Evolutionary conservation across 2,329 filamentous ascomycete genomes (phyloP), one percentile per base, ranked within the genome.

Genomic region (Trichoderma atroviride): DNA sequence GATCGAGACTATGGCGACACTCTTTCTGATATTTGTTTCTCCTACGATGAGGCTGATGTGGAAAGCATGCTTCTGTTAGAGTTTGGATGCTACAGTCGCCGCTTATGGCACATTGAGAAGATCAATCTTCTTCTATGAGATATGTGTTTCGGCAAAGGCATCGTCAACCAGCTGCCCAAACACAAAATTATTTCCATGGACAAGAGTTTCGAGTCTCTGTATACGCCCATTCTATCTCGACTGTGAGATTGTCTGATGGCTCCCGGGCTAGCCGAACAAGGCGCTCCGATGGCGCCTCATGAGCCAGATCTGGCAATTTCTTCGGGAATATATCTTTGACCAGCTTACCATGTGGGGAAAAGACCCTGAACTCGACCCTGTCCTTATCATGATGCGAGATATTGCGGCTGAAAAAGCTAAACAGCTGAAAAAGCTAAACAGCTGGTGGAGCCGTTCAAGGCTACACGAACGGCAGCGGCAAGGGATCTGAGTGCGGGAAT

Each of bases 281-380:
- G 40, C 37, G 10, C 47, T 63, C 29, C 40, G 60, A 10, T 63
- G 43, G 60, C 60, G 60, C 43, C 16, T 63, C 27, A 63, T 52
- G 60, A 22, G 40, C 4, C 40, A 53, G 24, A 63, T 53, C 24
- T 63, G 60, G 40, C 10, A 5, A 2, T 16, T 60, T 14, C 27
- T 60, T 9, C 57, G 35, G 5, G 57, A 60, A 19, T 9, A 43
- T 24, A 11, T 29, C 3, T 60, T 60, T 27, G 57, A 60, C 37
- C 57, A 60, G 10, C 22, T 43, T 6, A 16, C 4, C 11, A 22
- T 29, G n/a, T 9, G 14, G 5, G 57, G 29, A 3, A 60, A 43
- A 6, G 16, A 43, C 27, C 57, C 57, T n/a, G 19, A 43, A 11
- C 16, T 11, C 2, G 57, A 29, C 16, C 57, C 13, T 1, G 1